Evolutionary conservation across 768 basidiomycete species (phyloP), one percentile per base, ranked within the genome.

Genomic region (Mycena alexandri): DNA sequence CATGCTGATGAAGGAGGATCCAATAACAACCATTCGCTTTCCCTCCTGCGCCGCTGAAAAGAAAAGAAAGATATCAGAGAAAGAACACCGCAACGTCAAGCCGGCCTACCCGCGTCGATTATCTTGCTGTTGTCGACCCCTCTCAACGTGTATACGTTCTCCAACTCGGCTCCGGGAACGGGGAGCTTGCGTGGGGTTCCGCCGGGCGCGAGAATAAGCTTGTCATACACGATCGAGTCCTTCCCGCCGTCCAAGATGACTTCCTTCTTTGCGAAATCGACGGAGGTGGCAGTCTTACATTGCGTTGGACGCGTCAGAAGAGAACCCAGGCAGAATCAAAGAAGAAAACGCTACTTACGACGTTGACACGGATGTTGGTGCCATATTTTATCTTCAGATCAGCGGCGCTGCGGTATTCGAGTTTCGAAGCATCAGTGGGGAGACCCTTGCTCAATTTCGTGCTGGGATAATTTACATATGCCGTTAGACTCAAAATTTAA

Each of bases 1-100:
- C 94, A 98, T 94, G 62, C 92, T 89, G 73, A 98, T 98, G 81
- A 96, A 98, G 16, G 92, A 93, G 55, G 90, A 92, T 3, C 96
- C 96, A 69, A 97, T 90, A 14, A 96, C 86, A 36, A 95, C 94
- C 65, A 92, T 77, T 54, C 83, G 83, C 78, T 94, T 93, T 38
- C 91, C 91, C 70, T 93, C 91, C 79, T 91, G 81, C 41, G 85
- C 86, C 54, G 85, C 90, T 92, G 48, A 34, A 42, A 43, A 44
- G 52, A 62, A 48, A 34, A 22, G 44, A 12, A 59, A n/a, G n/a
- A 29, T 29, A 48, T 48, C 36, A 44, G 41, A 41, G 59, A 16
- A 60, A 64, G 46, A 24, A 17, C 13, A n/a, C n/a, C 24, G 17
- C 6, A 46, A 2, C 24, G 44, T 52, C 12, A 24, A 29, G 43